phyloP scores from a whole-genome alignment of 352 stramenopile genomes.

The Pythium coloratum region DNA sequence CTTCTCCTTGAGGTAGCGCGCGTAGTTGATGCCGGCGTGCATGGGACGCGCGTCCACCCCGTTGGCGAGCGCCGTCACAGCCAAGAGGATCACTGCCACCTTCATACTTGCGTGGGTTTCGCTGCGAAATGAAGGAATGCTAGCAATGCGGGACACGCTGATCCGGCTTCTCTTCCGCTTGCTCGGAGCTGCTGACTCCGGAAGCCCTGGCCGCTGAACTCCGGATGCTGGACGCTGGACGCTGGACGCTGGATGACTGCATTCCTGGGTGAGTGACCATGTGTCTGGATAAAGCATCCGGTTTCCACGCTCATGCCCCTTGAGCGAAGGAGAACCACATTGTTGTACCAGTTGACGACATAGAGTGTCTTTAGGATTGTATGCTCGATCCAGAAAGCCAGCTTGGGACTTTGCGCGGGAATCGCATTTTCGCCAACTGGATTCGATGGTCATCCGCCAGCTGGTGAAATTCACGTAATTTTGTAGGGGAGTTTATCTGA shows the following conservation, averaged over 20 bases:
- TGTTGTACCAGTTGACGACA: neutral
- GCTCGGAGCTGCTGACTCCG: neutral
- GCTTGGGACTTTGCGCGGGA: neutral
- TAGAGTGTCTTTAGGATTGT: neutral
- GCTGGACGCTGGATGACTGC: neutral
- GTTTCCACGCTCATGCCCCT: neutral
- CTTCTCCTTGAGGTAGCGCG: slow-evolving; percentile 48
- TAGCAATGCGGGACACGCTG: neutral
- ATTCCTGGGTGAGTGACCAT: neutral
- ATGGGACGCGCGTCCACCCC: slow-evolving; percentile 17
- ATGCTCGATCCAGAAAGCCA: neutral
- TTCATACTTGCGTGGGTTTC: neutral
- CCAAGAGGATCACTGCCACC: neutral
- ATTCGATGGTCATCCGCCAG: neutral
- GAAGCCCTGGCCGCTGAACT: neutral
- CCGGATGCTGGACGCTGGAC: neutral
- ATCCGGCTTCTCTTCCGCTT: neutral
- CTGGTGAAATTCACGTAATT: neutral
- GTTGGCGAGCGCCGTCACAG: neutral
- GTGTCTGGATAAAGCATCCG: neutral
- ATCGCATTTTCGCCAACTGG: neutral
- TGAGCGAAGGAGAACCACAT: neutral
- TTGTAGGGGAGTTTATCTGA: neutral
- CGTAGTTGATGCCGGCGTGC: slow-evolving; percentile 29
- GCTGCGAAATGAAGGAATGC: neutral